phyloP scores from a whole-genome alignment of 169 alveolate genomes.

The Ichthyophthirius multifiliis region DNA sequence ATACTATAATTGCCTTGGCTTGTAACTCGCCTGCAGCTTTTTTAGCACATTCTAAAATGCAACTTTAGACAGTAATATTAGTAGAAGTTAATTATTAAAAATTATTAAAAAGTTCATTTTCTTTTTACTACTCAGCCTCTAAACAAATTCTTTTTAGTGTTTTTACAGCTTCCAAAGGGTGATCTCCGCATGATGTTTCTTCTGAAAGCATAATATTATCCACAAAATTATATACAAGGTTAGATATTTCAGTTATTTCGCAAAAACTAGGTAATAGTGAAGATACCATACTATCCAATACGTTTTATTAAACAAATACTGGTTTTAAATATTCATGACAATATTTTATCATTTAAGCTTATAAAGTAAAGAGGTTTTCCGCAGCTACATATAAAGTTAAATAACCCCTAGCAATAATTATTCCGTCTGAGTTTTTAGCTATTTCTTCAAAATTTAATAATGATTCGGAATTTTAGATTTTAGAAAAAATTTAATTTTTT shows the following conservation, averaged over 20 bases:
- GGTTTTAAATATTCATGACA: conserved; percentile 32
- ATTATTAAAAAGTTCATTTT: not conserved
- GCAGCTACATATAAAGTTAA: conserved; percentile 6
- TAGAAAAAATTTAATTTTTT: conserved; percentile 6
- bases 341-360: conserved; percentile 11
- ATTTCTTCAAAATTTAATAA: conserved; percentile 30
- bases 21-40: conserved; percentile 27
- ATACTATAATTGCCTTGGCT: conserved; percentile 21
- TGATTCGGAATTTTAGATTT: conserved; percentile 10
- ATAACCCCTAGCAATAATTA: conserved; percentile 28
- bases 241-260: conserved; percentile 40
- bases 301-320: conserved; percentile 22
- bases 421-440: conserved; percentile 29
- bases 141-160: conserved; percentile 16
- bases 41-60: not conserved
- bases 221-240: conserved; percentile 20
- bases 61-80: not conserved
- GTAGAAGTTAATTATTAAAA: not conserved
- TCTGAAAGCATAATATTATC: conserved; percentile 33
- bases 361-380: conserved; percentile 17
- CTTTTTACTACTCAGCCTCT: conserved; percentile 19
- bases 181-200: conserved; percentile 36
- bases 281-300: conserved; percentile 36
- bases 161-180: conserved; percentile 31
- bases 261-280: conserved; percentile 24